Conservation (phyloP, 805 yeast species). For the Candida berthetii region DNA sequence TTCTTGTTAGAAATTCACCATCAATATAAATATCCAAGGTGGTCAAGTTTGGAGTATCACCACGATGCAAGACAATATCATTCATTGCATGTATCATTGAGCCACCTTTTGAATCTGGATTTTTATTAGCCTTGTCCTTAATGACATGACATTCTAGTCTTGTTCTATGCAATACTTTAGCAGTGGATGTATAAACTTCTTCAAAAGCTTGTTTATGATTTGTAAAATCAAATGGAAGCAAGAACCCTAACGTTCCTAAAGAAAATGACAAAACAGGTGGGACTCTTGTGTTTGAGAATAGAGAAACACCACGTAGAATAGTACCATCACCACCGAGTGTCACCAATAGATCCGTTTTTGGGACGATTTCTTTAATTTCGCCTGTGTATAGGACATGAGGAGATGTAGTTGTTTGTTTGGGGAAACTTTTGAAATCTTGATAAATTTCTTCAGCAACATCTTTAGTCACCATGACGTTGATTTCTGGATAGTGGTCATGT, state of each 20-base stretch:
- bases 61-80: slow-evolving; percentile 84
- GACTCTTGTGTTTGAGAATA: slow-evolving; percentile 62
- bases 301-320: slow-evolving; percentile 74
- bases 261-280: slow-evolving; percentile 91
- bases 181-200: slow-evolving; percentile 59
- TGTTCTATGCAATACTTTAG: slow-evolving; percentile 69
- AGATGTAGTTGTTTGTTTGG: slow-evolving; percentile 18
- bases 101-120: slow-evolving; percentile 4
- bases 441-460: slow-evolving; percentile 69
- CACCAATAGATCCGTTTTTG: slow-evolving; percentile 72
- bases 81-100: slow-evolving; percentile 77
- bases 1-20: slow-evolving; percentile 77
- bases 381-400: slow-evolving; percentile 54
- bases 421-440: slow-evolving; percentile 17
- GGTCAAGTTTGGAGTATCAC: slow-evolving; percentile 80
- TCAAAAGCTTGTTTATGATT: slow-evolving; percentile 56
- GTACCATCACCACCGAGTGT: slow-evolving; percentile 98
- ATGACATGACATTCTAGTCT: slow-evolving; percentile 74
- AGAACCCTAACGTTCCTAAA: slow-evolving; percentile 85
- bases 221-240: slow-evolving; percentile 78
- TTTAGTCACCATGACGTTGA: slow-evolving; percentile 72
- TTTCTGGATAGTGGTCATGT: slow-evolving; percentile 54
- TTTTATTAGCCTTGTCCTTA: slow-evolving; percentile 22
- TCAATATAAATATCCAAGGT: slow-evolving; percentile 82
- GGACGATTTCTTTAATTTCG: slow-evolving; percentile 43